Conservation (phyloP, 306 rosid genomes). For the Trifolium fragiferum region DNA sequence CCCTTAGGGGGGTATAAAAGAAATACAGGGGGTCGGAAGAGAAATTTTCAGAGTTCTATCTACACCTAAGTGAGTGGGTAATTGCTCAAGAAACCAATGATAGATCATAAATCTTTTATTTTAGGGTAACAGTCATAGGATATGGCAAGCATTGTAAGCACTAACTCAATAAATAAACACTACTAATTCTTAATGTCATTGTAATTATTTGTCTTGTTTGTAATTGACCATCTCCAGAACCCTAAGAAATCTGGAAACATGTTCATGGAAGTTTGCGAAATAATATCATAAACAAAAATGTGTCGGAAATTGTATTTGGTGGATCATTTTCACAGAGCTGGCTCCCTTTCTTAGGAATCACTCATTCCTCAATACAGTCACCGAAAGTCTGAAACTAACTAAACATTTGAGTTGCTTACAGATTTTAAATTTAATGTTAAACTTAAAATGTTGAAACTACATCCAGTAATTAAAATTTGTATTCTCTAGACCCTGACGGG, state of each 20-base stretch:
- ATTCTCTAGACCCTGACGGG: too few relatives aligned
- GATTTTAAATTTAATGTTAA: too few relatives aligned
- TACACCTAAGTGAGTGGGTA: neutral
- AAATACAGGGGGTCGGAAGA: too few relatives aligned
- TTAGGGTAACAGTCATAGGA: neutral
- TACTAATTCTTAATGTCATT: neutral
- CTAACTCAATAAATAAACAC: neutral
- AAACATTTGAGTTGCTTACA: neutral
- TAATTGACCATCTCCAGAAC: neutral
- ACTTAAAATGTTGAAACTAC: too few relatives aligned
- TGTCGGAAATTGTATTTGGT: neutral
- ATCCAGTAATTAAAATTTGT: too few relatives aligned
- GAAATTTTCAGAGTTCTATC: neutral
- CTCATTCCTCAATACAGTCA: neutral
- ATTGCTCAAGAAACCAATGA: conserved; percentile 4
- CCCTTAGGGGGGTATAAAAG: too few relatives aligned
- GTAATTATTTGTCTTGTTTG: neutral
- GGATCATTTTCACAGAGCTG: neutral
- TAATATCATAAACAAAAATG: neutral
- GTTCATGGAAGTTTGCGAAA: neutral
- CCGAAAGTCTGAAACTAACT: neutral
- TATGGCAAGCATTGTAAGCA: neutral
- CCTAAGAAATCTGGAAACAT: neutral
- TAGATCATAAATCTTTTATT: conserved; percentile 2
- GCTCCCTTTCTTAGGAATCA: neutral